Conservation (phyloP, 2,329 filamentous ascomycete genomes). For the Westerdykella ornata region DNA sequence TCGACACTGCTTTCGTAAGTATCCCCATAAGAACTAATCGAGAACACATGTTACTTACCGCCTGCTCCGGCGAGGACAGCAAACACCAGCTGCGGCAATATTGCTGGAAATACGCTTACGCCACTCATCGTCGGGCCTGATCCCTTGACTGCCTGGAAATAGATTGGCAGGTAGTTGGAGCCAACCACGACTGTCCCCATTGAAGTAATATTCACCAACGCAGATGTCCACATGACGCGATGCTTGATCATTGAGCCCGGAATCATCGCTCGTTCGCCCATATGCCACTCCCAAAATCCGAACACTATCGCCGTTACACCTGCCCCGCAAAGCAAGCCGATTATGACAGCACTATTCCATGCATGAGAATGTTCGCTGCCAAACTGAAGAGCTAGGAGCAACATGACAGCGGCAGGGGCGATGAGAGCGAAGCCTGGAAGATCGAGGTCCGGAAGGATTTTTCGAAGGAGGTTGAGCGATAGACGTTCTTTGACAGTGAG, state of each 20-base stretch:
- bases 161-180: constrained; percentile 34
- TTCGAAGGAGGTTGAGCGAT: constrained; percentile 15
- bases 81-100: constrained; percentile 20
- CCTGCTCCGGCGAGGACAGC: constrained; percentile 14
- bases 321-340: constrained; percentile 33
- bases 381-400: constrained; percentile 16
- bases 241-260: constrained; percentile 30
- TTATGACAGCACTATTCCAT: constrained; percentile 32
- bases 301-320: constrained; percentile 27
- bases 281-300: constrained; percentile 31
- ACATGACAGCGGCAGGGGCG: constrained; percentile 9
- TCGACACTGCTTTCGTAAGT: constrained; percentile 1
- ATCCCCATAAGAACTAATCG: not conserved
- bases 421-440: constrained; percentile 7
- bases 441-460: constrained; percentile 24
- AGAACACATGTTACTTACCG: constrained; percentile 6
- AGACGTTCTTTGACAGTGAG: not conserved
- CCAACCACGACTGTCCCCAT: constrained; percentile 18
- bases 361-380: constrained; percentile 37
- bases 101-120: constrained; percentile 36
- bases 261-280: constrained; percentile 36
- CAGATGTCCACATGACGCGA: constrained; percentile 26
- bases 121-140: constrained; percentile 36
- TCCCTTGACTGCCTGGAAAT: constrained; percentile 39
- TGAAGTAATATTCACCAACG: constrained; percentile 13